Base-by-base conservation (phyloP, 1,284 basidiomycete species). In the Ceratobasidium sp. region DNA sequence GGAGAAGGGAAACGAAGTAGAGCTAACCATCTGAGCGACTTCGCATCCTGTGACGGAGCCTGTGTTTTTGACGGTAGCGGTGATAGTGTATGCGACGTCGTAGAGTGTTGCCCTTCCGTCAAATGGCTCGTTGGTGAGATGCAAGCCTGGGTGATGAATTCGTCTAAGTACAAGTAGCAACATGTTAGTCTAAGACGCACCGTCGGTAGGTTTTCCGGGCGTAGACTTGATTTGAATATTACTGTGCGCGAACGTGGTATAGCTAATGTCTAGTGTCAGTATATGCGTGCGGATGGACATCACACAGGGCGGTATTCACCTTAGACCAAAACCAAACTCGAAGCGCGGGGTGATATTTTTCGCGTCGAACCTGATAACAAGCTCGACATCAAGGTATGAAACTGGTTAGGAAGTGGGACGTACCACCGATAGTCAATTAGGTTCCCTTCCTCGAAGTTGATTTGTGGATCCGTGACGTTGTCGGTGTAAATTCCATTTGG, bases 241-340 rank as follows among this genome's bases (percentile, higher is more conserved):
- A 12, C 79, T 79, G n/a, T 87, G 88, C 59, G 85, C 82, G 80
- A 90, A 90, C 7, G 85, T 83, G 1, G 90, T 86, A 82, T 91
- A n/a, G n/a, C n/a, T n/a, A n/a, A n/a, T n/a, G n/a, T n/a, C n/a
- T n/a, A n/a, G n/a, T n/a, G n/a, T n/a, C n/a, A n/a, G n/a, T n/a
- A n/a, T n/a, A n/a, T n/a, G n/a, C n/a, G n/a, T n/a, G n/a, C n/a
- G n/a, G n/a, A n/a, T n/a, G n/a, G n/a, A n/a, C n/a, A n/a, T n/a
- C n/a, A n/a, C n/a, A n/a, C n/a, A n/a, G n/a, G n/a, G n/a, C n/a
- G n/a, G n/a, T n/a, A n/a, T n/a, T n/a, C n/a, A 90, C 23, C 88
- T 88, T 20, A 91, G 84, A 50, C 85, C 84, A 79, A 83, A 80
- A 0, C 89, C 89, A 80, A 90, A 90, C 9, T 89, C 84, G 82